Evolutionary conservation across 2,329 filamentous ascomycete genomes (phyloP), one percentile per base, ranked within the genome.

Genomic region (Cordyceps tenuipes): DNA sequence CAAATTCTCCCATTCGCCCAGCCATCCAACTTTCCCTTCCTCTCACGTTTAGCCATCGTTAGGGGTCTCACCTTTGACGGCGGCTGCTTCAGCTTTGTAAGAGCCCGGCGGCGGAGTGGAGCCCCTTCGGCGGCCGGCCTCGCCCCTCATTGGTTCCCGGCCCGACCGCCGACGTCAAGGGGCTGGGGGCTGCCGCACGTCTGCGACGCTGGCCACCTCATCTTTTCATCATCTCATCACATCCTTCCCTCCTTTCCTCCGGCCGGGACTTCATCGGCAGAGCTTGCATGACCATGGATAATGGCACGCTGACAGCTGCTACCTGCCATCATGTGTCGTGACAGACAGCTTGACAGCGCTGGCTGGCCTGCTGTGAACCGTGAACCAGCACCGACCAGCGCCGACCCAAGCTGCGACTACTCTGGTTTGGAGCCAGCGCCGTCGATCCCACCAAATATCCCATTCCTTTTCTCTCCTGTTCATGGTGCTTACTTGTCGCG

Each of bases 71-170:
- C 7, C 34, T 50, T 36, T 50, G 34, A 44, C 48, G 49, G 49
- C 19, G 36, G 51, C 34, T 36, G 59, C 59, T 26, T 60, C 59
- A 60, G 46, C 52, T 56, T 34, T 60, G 59, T 60, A 41, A 60
- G 59, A 60, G 59, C 41, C 34, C 19, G 39, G 29, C n/a, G 29
- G 26, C 34, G 36, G 23, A n/a, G 51, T 53, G 57, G 41, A 19
- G 57, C 12, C 49, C 19, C 55, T 12, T 23, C 54, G 29, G 44
- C 12, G 12, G 48, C 19, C n/a, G 46, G 44, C 21, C 57, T 10
- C 19, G 7, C 10, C 17, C 23, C 56, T 36, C 50, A 60, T 60
- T 60, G 58, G 58, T 36, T 10, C 51, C 21, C n/a, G 57, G 12
- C 12, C n/a, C 19, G 10, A 31, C 15, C 48, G 43, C n/a, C 34